These are phyloP conservation scores for Microascus cirrosus DNA, from an alignment of 2,329 filamentous ascomycete species.

Conservation along the genomic window DNA sequence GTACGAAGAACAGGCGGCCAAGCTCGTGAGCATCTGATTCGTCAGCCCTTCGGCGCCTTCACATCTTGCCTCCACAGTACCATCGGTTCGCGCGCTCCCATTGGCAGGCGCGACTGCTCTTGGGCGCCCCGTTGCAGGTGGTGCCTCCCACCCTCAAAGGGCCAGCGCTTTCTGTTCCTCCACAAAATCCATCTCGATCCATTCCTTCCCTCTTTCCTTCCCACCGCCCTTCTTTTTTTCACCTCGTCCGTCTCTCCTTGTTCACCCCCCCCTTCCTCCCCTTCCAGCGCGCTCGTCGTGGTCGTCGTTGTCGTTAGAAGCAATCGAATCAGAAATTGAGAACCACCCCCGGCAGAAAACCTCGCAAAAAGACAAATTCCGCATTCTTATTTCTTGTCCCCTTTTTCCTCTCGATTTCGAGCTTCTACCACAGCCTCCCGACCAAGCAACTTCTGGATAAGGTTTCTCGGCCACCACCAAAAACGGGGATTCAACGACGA, in stretches of 20 bases:
- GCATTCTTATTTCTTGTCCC: conserved; percentile 4
- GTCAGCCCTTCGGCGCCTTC: conserved; percentile 3
- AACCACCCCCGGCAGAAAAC: background rate
- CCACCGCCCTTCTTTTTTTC: conserved; percentile 19
- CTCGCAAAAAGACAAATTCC: conserved; percentile 7
- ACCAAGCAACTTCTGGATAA: background rate
- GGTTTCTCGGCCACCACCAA: background rate
- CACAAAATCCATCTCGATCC: conserved; percentile 8
- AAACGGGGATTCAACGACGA: conserved; percentile 2
- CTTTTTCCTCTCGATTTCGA: background rate
- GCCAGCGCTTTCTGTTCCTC: conserved; percentile 11
- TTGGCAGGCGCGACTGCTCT: background rate
- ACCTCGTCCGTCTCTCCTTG: conserved; percentile 20
- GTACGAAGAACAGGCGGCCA: background rate
- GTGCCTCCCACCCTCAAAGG: conserved; percentile 6
- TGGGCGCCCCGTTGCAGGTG: background rate
- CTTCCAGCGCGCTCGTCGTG: conserved; percentile 16
- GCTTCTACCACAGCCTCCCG: background rate
- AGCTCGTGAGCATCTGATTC: background rate
- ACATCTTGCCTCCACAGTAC: background rate
- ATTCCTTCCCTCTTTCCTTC: conserved; percentile 18
- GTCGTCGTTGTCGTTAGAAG: conserved; percentile 15
- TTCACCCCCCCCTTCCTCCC: conserved; percentile 17
- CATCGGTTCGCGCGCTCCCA: conserved; percentile 1
- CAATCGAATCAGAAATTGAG: conserved; percentile 9